Evolutionary conservation across 192 early-diverging fungal species (phyloP).

Genomic region (Mortierella hygrophila): DNA sequence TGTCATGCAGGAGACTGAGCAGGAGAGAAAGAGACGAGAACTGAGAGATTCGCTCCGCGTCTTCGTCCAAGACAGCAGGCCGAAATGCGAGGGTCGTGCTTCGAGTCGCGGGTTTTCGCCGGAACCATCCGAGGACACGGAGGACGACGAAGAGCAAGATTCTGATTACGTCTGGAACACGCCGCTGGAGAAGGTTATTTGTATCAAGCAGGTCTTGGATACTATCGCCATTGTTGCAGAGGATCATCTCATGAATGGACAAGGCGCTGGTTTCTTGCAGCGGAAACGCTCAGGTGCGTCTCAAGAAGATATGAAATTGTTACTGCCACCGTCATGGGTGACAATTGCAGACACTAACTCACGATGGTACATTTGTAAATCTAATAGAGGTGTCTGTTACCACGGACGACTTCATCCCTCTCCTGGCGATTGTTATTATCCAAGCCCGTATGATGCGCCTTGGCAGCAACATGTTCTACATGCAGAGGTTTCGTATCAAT

Average conservation of each 20-base stretch:
- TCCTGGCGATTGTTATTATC: conserved; percentile 64
- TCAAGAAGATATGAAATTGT: background rate
- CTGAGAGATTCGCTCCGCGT: conserved; percentile 42
- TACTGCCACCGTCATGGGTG: background rate
- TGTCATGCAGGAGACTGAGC: conserved; percentile 26
- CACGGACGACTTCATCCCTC: conserved; percentile 68
- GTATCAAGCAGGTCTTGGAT: conserved; percentile 62
- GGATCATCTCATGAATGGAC: conserved; percentile 51
- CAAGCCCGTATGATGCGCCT: conserved; percentile 57
- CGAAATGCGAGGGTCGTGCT: conserved; percentile 17
- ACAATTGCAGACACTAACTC: background rate
- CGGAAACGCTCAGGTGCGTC: conserved; percentile 38
- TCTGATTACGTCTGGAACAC: conserved; percentile 50
- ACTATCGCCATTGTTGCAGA: conserved; percentile 57
- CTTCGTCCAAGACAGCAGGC: conserved; percentile 40
- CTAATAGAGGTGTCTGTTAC: conserved; percentile 59
- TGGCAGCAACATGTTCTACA: conserved; percentile 64
- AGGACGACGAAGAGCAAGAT: conserved; percentile 22
- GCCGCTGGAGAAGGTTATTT: conserved; percentile 62
- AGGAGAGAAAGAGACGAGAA: conserved; percentile 35
- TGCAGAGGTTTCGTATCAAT: conserved; percentile 63
- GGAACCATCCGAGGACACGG: conserved; percentile 19
- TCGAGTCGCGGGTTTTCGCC: background rate
- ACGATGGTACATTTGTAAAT: conserved; percentile 7
- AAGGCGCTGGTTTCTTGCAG: conserved; percentile 37